These are phyloP conservation scores for Linaria vulgaris DNA, from an alignment of 257 asterid genomes.

Conservation along the genomic window DNA sequence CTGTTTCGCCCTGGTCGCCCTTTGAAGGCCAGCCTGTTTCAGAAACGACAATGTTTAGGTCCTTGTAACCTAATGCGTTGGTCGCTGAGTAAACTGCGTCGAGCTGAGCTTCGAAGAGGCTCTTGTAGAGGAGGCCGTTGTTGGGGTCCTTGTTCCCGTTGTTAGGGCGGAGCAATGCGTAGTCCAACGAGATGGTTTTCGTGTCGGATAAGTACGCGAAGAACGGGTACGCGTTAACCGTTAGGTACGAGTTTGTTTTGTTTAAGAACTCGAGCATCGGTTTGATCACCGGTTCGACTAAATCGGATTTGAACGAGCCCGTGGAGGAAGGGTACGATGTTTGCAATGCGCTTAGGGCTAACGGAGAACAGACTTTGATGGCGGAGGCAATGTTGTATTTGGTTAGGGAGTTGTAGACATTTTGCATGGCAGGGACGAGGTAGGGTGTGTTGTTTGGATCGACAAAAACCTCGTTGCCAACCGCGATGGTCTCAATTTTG, in stretches of 20 bases:
- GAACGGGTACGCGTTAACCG: constrained; percentile 68
- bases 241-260: constrained; percentile 56
- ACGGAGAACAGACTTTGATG: constrained; percentile 55
- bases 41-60: constrained; percentile 46
- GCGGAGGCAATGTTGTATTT: constrained; percentile 36
- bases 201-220: constrained; percentile 58
- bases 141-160: constrained; percentile 47
- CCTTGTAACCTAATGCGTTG: constrained; percentile 37
- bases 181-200: constrained; percentile 52
- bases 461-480: constrained; percentile 72
- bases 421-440: constrained; percentile 70
- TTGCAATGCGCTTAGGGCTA: constrained; percentile 57
- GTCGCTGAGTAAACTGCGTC: constrained; percentile 75
- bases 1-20: constrained; percentile 59
- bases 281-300: constrained; percentile 57
- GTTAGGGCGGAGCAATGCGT: constrained; percentile 48
- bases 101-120: constrained; percentile 63
- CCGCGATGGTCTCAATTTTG: constrained; percentile 56
- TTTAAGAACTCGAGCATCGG: constrained; percentile 58
- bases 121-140: constrained; percentile 57
- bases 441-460: constrained; percentile 48
- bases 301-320: constrained; percentile 59
- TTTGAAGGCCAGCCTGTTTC: constrained; percentile 85
- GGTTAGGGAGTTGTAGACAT: constrained; percentile 45
- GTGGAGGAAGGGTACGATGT: constrained; percentile 64